A percentile compares a stretch with the other conserved stretches of the same genome.
Evolutionary conservation across 176 grass and related monocot genomes (phyloP).

Genomic region (Dendrocalamus sinicus): DNA sequence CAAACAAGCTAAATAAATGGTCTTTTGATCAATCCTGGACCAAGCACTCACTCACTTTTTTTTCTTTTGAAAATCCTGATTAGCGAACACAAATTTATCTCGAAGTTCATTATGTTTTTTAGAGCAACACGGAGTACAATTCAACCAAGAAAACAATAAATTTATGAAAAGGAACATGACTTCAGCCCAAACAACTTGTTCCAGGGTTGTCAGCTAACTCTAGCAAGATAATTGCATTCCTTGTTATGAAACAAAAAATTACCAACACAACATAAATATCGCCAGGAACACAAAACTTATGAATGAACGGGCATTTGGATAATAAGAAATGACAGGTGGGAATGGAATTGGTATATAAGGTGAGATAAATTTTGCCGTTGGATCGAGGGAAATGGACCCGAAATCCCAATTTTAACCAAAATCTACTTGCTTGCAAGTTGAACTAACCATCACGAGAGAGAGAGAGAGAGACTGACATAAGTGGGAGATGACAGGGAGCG

Average conservation of each 20-base stretch:
- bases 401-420: not conserved
- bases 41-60: not conserved
- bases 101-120: too few species aligned
- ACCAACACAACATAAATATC: not conserved
- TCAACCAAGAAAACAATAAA: not conserved
- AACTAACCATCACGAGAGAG: not conserved
- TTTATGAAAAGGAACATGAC: too few species aligned
- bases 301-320: too few species aligned
- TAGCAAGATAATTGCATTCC: not conserved
- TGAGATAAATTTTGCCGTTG: too few species aligned
- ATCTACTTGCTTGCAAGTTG: not conserved
- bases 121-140: not conserved
- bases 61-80: not conserved
- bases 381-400: too few species aligned
- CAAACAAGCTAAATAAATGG: not conserved
- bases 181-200: not conserved
- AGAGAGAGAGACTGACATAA: constrained; percentile 50
- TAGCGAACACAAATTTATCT: not conserved
- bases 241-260: not conserved
- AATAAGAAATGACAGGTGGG: too few species aligned
- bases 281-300: not conserved
- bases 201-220: not conserved
- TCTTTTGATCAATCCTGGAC: not conserved
- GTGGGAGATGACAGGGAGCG: constrained; percentile 58
- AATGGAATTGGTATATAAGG: too few species aligned